Conservation (phyloP, 2,329 filamentous ascomycete genomes). For the Ambrosiella beaveri region DNA sequence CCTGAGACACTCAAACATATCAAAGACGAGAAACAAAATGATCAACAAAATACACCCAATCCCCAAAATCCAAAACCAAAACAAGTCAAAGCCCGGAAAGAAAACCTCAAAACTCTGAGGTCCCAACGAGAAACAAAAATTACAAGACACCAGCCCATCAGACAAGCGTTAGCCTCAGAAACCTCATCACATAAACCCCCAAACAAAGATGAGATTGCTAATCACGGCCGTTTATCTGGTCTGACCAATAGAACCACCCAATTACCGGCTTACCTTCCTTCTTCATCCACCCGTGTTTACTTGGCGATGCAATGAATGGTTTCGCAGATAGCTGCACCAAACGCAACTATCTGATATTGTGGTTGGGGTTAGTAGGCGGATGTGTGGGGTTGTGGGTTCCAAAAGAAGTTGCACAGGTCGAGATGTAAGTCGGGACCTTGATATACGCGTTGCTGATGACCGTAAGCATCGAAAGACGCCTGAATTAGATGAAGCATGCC, state of each 20-base stretch:
- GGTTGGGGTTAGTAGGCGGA: slow-evolving; percentile 74
- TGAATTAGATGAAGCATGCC: too few species aligned
- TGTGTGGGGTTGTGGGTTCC: slow-evolving; percentile 67
- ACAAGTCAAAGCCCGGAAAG: not conserved
- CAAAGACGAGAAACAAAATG: not conserved
- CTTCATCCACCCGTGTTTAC: slow-evolving; percentile 85
- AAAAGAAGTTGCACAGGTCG: slow-evolving; percentile 38
- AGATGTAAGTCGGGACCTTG: not conserved
- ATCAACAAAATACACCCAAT: not conserved
- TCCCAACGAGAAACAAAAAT: not conserved
- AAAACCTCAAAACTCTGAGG: not conserved
- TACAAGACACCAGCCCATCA: not conserved
- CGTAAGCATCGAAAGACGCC: not conserved
- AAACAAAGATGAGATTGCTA: not conserved
- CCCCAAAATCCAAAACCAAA: not conserved
- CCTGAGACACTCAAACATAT: not conserved
- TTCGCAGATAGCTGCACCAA: slow-evolving; percentile 36
- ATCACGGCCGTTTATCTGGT: slow-evolving; percentile 13
- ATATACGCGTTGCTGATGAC: not conserved
- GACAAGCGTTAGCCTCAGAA: not conserved
- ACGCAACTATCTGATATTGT: slow-evolving; percentile 64
- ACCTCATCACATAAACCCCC: not conserved
- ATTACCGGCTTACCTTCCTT: slow-evolving; percentile 60
- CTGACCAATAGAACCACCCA: slow-evolving; percentile 56
- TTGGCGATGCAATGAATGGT: slow-evolving; percentile 59